Evolutionary conservation across 2,329 filamentous ascomycete genomes (phyloP).

Genomic region (Didymosphaeria variabile): DNA sequence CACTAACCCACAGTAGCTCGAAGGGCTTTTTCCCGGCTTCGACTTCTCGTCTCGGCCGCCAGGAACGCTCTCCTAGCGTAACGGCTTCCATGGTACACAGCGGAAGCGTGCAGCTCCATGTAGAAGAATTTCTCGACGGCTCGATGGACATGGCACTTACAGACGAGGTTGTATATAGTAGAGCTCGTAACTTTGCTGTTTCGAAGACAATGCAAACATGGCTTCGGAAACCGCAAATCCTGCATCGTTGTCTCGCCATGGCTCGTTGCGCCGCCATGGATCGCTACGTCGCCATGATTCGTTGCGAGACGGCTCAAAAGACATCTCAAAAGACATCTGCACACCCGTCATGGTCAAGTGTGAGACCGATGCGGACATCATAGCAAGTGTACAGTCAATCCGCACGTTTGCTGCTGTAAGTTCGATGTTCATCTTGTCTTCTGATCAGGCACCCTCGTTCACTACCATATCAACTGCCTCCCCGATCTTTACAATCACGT

Average conservation of each 20-base stretch:
- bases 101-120: constrained; percentile 5
- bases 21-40: neutral
- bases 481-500: neutral
- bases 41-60: constrained; percentile 4
- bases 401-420: constrained; percentile 11
- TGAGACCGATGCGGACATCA: neutral
- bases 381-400: constrained; percentile 2
- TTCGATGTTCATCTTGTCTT: neutral
- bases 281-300: neutral
- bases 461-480: constrained; percentile 3
- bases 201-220: neutral
- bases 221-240: neutral
- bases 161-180: neutral
- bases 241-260: neutral
- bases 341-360: neutral
- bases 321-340: neutral
- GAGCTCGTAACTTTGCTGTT: neutral
- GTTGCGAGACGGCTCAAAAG: neutral
- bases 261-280: neutral
- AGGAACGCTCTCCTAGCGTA: neutral
- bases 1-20: neutral
- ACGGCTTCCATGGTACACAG: constrained; percentile 7
- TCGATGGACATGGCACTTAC: neutral
- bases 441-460: neutral
- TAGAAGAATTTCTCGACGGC: neutral